Percentiles rank a stretch among this genome's conserved stretches.
Evolutionary conservation across 345 rosid species (phyloP).

Genomic region (Barbarea vulgaris): DNA sequence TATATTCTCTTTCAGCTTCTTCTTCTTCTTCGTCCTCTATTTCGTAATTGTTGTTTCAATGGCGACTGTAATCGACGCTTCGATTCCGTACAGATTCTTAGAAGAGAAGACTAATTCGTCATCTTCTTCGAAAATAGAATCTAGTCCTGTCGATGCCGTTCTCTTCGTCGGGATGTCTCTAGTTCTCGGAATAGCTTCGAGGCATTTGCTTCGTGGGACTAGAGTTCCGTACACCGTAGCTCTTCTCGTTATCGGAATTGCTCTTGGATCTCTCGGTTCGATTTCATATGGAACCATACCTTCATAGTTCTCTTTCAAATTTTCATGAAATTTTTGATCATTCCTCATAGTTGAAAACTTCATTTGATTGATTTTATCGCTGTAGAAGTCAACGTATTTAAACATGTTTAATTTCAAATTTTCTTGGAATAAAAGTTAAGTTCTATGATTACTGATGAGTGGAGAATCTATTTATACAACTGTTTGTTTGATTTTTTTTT

Average conservation of each 20-base stretch:
- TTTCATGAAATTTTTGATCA: neutral
- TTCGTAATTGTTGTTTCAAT: slow-evolving; percentile 17
- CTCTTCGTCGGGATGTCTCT: slow-evolving; percentile 75
- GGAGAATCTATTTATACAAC: too few relatives aligned
- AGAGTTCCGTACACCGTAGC: slow-evolving; percentile 95
- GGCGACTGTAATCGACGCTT: slow-evolving; percentile 35
- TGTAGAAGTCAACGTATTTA: neutral
- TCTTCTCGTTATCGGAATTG: slow-evolving; percentile 83
- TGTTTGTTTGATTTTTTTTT: slow-evolving; percentile 19
- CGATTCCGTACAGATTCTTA: slow-evolving; percentile 30
- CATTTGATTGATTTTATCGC: too few relatives aligned
- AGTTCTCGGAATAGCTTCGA: slow-evolving; percentile 74
- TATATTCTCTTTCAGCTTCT: neutral
- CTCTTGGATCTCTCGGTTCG: slow-evolving; percentile 82
- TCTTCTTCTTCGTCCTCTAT: neutral
- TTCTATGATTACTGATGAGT: too few relatives aligned
- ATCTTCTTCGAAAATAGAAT: slow-evolving; percentile 13
- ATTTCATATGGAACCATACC: too few relatives aligned
- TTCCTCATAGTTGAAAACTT: too few relatives aligned
- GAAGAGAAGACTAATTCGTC: slow-evolving; percentile 1
- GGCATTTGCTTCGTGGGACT: slow-evolving; percentile 84
- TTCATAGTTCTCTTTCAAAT: neutral
- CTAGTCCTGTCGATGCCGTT: slow-evolving; percentile 70
- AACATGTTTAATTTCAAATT: neutral
- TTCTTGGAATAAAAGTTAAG: too few relatives aligned